phyloP scores from a whole-genome alignment of 179 eudicot genomes.

The Heliamphora pulchella region DNA sequence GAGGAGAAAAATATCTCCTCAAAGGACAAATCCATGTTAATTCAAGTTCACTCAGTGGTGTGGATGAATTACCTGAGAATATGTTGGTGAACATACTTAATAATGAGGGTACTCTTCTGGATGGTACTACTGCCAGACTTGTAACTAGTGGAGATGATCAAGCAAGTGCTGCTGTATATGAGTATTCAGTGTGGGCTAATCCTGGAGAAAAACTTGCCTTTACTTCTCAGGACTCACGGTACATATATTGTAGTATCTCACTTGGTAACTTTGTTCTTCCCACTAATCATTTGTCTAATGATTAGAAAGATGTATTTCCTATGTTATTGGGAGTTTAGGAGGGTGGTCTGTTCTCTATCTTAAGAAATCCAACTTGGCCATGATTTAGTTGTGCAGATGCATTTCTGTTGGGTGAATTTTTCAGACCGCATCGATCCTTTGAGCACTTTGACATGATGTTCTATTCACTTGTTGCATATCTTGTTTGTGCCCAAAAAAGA shows the following conservation, averaged over 20 bases:
- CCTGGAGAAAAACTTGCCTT: slow-evolving; percentile 64
- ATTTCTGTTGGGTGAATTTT: neutral
- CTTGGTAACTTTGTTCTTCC: neutral
- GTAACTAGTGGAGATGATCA: slow-evolving; percentile 36
- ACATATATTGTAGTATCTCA: slow-evolving; percentile 10
- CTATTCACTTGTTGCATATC: neutral
- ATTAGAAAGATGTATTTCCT: neutral
- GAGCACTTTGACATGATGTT: neutral
- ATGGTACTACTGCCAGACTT: slow-evolving; percentile 49
- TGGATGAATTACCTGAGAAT: slow-evolving; percentile 45
- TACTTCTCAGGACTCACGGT: slow-evolving; percentile 72
- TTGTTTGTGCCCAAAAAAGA: neutral
- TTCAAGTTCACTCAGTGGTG: slow-evolving; percentile 30
- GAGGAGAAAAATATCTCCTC: slow-evolving; percentile 77
- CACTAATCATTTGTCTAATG: neutral
- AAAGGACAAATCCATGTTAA: slow-evolving; percentile 65
- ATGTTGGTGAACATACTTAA: slow-evolving; percentile 50
- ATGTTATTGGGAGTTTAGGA: neutral
- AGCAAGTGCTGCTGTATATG: slow-evolving; percentile 46
- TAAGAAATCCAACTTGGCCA: neutral
- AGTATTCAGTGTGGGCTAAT: slow-evolving; percentile 77
- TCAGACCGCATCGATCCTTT: neutral
- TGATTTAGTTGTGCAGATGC: neutral
- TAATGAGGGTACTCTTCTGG: slow-evolving; percentile 36
- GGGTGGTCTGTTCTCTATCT: neutral